Percentiles rank a stretch among this genome's conserved stretches.
Conservation (phyloP, 352 stramenopile species). For the Phytophthora macrochlamydospora region DNA sequence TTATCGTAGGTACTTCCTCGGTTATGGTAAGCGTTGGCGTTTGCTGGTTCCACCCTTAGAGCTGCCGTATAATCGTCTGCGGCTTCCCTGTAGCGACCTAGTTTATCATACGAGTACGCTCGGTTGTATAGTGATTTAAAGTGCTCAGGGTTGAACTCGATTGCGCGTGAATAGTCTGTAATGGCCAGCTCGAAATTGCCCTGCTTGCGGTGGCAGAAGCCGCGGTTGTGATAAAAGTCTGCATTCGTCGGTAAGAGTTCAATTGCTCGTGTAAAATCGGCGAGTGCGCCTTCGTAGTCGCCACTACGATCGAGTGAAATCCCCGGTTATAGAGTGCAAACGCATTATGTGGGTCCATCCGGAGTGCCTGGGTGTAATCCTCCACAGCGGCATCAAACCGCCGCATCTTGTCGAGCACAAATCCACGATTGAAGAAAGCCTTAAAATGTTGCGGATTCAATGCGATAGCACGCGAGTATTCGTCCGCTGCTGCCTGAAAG, state of each 20-base stretch:
- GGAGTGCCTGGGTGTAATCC: slow-evolving; percentile 78
- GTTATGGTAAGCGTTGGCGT: slow-evolving; percentile 88
- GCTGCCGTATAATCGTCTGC: slow-evolving; percentile 81
- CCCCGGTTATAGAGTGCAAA: slow-evolving; percentile 87
- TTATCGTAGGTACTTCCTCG: slow-evolving; percentile 83
- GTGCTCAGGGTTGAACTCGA: slow-evolving; percentile 71
- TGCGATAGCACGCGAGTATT: slow-evolving; percentile 80
- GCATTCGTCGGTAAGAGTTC: slow-evolving; percentile 72
- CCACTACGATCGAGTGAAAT: slow-evolving; percentile 86
- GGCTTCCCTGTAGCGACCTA: slow-evolving; percentile 66
- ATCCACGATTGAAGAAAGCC: slow-evolving; percentile 89
- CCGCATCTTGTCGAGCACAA: slow-evolving; percentile 84
- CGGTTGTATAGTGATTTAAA: slow-evolving; percentile 92
- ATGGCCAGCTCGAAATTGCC: slow-evolving; percentile 82
- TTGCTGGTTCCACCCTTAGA: slow-evolving; percentile 64
- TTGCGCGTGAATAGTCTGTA: slow-evolving; percentile 74
- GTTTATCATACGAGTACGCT: slow-evolving; percentile 87
- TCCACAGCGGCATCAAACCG: slow-evolving; percentile 76
- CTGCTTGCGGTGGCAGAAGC: slow-evolving; percentile 86
- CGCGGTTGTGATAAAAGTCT: slow-evolving; percentile 87
- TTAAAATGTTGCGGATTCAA: slow-evolving; percentile 88
- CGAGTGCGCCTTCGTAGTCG: slow-evolving; percentile 81
- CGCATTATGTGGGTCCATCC: slow-evolving; percentile 71
- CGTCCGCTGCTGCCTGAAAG: slow-evolving; percentile 74
- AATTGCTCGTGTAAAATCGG: slow-evolving; percentile 84